A percentile compares a stretch with the other conserved stretches of the same genome.
phyloP scores from a whole-genome alignment of 23 red algal genomes.

The Agarophyton chilense region DNA sequence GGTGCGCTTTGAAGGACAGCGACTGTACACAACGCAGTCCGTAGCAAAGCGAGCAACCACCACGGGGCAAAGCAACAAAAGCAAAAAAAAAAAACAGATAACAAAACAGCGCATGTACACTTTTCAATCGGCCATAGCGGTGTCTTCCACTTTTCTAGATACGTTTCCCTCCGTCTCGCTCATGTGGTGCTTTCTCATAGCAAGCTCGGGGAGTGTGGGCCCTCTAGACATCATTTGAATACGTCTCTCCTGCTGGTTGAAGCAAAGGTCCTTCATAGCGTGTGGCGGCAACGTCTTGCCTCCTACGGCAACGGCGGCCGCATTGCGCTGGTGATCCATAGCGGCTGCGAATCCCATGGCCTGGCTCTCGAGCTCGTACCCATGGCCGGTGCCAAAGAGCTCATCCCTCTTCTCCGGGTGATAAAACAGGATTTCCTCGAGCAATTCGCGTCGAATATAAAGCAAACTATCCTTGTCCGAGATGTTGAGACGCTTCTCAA shows the following conservation, averaged over 20 bases:
- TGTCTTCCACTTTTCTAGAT: background rate
- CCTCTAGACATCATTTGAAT: background rate
- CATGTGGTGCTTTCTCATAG: constrained; percentile 17
- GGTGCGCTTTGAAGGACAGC: background rate
- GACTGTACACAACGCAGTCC: background rate
- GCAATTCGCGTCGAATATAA: constrained; percentile 76
- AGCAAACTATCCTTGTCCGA: constrained; percentile 54
- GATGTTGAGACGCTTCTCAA: constrained; percentile 78
- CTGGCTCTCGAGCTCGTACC: constrained; percentile 33
- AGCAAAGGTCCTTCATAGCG: constrained; percentile 47
- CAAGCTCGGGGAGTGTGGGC: background rate
- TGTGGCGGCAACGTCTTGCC: constrained; percentile 46
- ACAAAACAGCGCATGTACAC: background rate
- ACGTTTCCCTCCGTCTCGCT: constrained; percentile 3
- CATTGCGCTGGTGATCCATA: constrained; percentile 26
- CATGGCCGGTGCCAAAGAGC: constrained; percentile 50
- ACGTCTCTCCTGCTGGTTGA: constrained; percentile 52
- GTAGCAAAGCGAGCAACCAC: too few species aligned
- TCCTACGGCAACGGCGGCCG: background rate
- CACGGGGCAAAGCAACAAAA: background rate
- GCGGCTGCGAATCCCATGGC: constrained; percentile 40
- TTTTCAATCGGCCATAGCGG: constrained; percentile 44
- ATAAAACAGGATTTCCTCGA: constrained; percentile 93
- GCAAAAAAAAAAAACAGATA: background rate
- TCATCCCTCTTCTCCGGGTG: constrained; percentile 91